Base-by-base conservation (phyloP, 2,329 filamentous ascomycete genomes). In the Fusarium sp. region DNA sequence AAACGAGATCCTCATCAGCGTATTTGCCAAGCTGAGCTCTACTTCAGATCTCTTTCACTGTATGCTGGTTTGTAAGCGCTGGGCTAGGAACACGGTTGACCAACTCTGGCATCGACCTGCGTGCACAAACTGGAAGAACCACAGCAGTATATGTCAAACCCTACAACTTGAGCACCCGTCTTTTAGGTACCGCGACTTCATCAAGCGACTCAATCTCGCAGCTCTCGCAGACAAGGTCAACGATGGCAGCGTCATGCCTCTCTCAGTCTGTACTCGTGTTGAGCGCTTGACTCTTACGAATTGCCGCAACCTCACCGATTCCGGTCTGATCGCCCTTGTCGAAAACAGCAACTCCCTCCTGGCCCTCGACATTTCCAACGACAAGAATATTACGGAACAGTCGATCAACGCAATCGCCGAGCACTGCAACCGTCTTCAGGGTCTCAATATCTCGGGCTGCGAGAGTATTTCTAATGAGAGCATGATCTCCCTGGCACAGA, bases 61-160 rank as follows among this genome's bases (percentile, higher is more conserved):
- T 77, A 93, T 98, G 91, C 82, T 95, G 64, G 93, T 97, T n/a
- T 97, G 89, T 71, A 93, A 93, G 76, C 87, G 89, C 61, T 99
- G 95, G 95, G 91, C 95, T 25, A 84, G 90, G 62, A 97, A 97
- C 73, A 89, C 91, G 47, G 95, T 98, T 66, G 94, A 95, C 63
- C 84, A 97, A 65, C 83, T 99, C 19, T 99, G 95, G 95, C 93
- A 97, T 75, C 86, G 95, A 35, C 95, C 95, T 2, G 88, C 92
- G 25, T 98, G 95, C 78, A 93, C 90, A 70, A 92, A 88, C 68
- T 97, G 92, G 90, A 77, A 82, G 11, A 93, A 93, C 72, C 87
- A 97, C 69, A 82, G 87, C 70, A 89, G 81, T 65, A 95, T 99
- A 66, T 93, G 93, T 71, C 82, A 84, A 54, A 93, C 94, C 1